Evolutionary conservation across 2,329 filamentous ascomycete species (phyloP), one percentile per base, ranked within the genome.

Genomic region (Ramularia endophylla): DNA sequence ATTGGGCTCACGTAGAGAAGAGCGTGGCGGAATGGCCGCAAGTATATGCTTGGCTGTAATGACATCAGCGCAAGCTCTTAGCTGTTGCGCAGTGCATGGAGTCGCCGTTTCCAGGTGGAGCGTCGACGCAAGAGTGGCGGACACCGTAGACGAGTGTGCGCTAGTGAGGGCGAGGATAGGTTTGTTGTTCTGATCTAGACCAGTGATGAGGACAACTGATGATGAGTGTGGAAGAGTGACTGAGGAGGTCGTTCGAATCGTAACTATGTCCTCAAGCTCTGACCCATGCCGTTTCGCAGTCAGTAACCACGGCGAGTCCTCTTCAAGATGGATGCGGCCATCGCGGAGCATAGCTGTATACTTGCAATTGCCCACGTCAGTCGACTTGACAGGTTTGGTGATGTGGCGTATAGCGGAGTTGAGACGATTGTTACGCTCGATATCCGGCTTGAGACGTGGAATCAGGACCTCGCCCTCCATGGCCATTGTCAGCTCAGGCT

Each of bases 331-430:
- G n/a, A 49, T 30, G 6, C 29, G 28, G 7, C 40, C 41, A 22
- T 41, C 35, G n/a, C 27, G 40, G 9, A 31, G 13, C 9, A 42
- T 41, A 17, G 35, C 47, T 5, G 44, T 49, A 28, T 41, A 47
- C 27, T 38, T 38, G 11, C 33, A 33, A 30, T 20, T 35, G 16
- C 15, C 16, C 28, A 29, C 20, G 11, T 40, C 47, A 11, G 16
- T 30, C 11, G 37, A 22, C 3, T 16, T 32, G 12, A 50, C 41
- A 25, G 36, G 9, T 32, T 46, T 48, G 34, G 36, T 43, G 27
- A 56, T 54, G 13, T 40, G 37, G 8, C 55, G 54, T 27, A 44
- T 44, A 22, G 47, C 44, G 9, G 57, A 53, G 30, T 59, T 59
- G 27, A 52, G 52, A 3, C 57, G 51, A 15, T 52, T 42, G 36